Conservation (phyloP, 768 basidiomycete species). For the Serendipita sp. region DNA sequence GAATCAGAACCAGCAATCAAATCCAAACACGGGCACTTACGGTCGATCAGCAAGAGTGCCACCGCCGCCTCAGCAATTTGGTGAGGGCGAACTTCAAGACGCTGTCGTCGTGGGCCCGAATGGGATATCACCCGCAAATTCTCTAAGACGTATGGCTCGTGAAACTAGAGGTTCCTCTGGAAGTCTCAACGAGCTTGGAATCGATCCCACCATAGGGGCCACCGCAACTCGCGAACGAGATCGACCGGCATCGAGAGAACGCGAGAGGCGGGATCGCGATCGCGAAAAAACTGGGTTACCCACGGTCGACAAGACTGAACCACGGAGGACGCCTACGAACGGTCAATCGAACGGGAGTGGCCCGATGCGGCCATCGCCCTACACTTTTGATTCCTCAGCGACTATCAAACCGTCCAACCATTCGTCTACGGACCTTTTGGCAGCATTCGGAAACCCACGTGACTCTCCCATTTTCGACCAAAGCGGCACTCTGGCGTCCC, state of each 20-base stretch:
- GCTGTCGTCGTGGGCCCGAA: not conserved
- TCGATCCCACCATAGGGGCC: not conserved
- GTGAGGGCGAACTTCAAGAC: not conserved
- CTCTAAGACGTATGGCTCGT: not conserved
- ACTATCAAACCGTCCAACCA: not conserved
- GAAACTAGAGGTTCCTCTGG: not conserved
- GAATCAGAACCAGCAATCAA: not conserved
- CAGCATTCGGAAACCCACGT: not conserved
- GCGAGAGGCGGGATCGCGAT: not conserved
- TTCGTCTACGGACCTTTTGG: not conserved
- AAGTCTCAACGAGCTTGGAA: conserved; percentile 1
- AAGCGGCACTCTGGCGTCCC: not conserved
- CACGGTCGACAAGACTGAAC: not conserved
- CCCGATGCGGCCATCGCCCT: not conserved
- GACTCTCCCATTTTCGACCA: not conserved
- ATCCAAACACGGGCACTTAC: not conserved
- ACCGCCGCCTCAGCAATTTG: not conserved
- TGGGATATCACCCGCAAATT: not conserved
- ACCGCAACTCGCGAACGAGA: not conserved
- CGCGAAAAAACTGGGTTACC: not conserved
- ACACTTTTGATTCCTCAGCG: not conserved
- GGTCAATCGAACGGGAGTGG: not conserved
- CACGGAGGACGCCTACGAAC: not conserved
- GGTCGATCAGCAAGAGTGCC: not conserved
- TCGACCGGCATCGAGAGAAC: not conserved